Evolutionary conservation across 2,329 filamentous ascomycete genomes (phyloP), one percentile per base, ranked within the genome.

Genomic region (Tolypocladium guangdongense): DNA sequence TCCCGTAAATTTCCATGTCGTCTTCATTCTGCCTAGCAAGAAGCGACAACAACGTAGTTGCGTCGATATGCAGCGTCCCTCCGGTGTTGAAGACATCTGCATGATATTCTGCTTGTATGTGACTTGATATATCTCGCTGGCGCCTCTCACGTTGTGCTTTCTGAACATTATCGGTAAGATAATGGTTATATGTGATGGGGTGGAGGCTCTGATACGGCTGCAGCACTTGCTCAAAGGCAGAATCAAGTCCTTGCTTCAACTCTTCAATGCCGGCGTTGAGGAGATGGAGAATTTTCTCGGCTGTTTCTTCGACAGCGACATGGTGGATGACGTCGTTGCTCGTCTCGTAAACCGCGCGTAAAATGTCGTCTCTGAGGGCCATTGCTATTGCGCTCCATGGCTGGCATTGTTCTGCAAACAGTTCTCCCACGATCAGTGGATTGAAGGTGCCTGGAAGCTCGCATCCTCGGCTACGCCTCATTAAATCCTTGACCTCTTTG

Each of bases 371-470:
- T 30, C 55, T 49, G 10, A 54, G 52, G 2, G 41, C 37, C 8
- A 6, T 39, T 0, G 75, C 78, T 30, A 81, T 71, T 0, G 53
- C 33, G 43, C 72, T 63, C 84, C 82, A 87, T 0, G 74, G 76
- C 7, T 58, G 52, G 0, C 75, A 81, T 54, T 87, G 82, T 47
- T 83, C 74, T 22, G 68, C 67, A 60, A 87, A 87, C 0, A 88
- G 63, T 24, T 84, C 77, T 0, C 70, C 68, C 0, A 87, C 73
- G 11, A 86, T 67, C 52, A 81, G 62, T 0, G 82, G 77, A 55
- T 83, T 83, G 63, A 82, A 85, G 0, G 71, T 80, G 0, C 83
- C 81, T 0, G 80, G 78, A 0, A 87, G 65, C 60, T 87, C 84
- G 6, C 75, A 66, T 2, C 64, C 65, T n/a, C 63, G 58, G 38